Conservation (phyloP, 257 asterid species). For the Craterostigma plantagineum region DNA sequence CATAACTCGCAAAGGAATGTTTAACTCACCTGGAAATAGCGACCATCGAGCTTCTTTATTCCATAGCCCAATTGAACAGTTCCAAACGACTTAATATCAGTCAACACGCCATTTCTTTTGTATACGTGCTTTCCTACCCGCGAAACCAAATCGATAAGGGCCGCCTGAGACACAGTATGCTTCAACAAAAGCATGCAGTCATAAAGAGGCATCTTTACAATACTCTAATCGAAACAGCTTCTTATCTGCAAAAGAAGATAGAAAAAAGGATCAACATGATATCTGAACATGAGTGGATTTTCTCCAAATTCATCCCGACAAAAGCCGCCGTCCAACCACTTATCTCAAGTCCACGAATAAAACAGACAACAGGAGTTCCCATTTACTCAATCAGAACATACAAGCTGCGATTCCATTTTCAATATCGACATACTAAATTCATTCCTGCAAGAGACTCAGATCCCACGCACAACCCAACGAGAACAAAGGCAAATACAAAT, state of each 20-base stretch:
- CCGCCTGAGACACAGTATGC: conserved; percentile 29
- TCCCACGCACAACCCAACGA: too few species aligned
- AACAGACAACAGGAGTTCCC: too few species aligned
- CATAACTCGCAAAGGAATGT: background rate
- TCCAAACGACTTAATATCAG: conserved; percentile 43
- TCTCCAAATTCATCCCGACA: too few species aligned
- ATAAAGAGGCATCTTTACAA: conserved; percentile 60
- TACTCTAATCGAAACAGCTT: conserved; percentile 5
- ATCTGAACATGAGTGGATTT: too few species aligned
- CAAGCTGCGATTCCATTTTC: too few species aligned
- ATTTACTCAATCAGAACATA: too few species aligned
- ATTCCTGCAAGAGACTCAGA: too few species aligned
- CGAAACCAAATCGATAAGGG: conserved; percentile 25
- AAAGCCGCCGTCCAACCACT: too few species aligned
- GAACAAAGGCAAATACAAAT: too few species aligned
- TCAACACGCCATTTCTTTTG: conserved; percentile 58
- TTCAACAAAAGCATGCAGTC: conserved; percentile 84
- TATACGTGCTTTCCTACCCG: conserved; percentile 55
- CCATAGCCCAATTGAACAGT: conserved; percentile 72
- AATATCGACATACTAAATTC: too few species aligned
- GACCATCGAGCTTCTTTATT: conserved; percentile 71
- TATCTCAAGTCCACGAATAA: too few species aligned
- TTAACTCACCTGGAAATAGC: conserved; percentile 43
- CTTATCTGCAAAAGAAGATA: conserved; percentile 4
- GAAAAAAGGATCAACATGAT: too few species aligned